Conservation (phyloP, 1,139 yeast species). For the Nadsonia commutata region DNA sequence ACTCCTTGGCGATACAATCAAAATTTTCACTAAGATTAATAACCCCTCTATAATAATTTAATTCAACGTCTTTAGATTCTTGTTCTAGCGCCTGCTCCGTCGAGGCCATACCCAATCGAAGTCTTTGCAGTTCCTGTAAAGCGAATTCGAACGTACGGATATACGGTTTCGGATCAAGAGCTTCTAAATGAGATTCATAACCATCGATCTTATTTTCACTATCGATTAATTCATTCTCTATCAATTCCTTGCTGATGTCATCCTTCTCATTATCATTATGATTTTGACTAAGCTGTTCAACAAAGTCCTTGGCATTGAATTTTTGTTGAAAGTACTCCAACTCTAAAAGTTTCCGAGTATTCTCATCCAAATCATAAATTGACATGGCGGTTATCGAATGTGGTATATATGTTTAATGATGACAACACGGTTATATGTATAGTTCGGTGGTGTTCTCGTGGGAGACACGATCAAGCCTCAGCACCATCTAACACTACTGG, state of each 20-base stretch:
- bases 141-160: slow-evolving; percentile 88
- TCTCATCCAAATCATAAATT: slow-evolving; percentile 49
- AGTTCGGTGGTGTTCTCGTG: too few relatives aligned
- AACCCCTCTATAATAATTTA: slow-evolving; percentile 54
- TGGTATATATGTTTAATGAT: too few relatives aligned
- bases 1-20: slow-evolving; percentile 29
- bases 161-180: slow-evolving; percentile 78
- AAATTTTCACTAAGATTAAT: slow-evolving; percentile 39
- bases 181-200: slow-evolving; percentile 8
- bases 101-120: slow-evolving; percentile 39
- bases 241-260: too few relatives aligned
- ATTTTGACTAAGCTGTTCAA: slow-evolving; percentile 68
- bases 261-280: slow-evolving; percentile 24
- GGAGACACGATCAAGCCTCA: too few relatives aligned
- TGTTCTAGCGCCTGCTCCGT: slow-evolving; percentile 36
- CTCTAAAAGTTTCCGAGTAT: slow-evolving; percentile 49
- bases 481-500: too few relatives aligned
- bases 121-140: slow-evolving; percentile 48
- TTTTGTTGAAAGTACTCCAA: slow-evolving; percentile 56
- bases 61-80: slow-evolving; percentile 48
- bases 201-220: neutral
- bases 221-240: too few relatives aligned
- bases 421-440: too few relatives aligned
- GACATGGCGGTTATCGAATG: slow-evolving; percentile 5
- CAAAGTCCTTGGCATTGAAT: slow-evolving; percentile 63